These are phyloP conservation scores for Melampsora americana DNA, from an alignment of 1,284 basidiomycete genomes.

Conservation along the genomic window DNA sequence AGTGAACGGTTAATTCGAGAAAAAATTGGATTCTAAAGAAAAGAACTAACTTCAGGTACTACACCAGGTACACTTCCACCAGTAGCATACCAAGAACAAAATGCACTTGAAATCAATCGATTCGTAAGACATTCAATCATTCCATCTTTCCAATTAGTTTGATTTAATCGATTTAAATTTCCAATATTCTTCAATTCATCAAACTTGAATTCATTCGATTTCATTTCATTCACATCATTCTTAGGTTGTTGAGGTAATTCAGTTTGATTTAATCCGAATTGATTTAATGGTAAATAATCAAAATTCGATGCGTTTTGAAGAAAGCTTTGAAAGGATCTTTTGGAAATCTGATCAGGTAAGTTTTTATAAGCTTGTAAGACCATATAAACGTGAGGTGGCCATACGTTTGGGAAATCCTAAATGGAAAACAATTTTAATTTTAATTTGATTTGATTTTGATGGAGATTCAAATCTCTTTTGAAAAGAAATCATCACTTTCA, in stretches of 20 bases:
- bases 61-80: constrained; percentile 72
- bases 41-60: constrained; percentile 52
- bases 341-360: constrained; percentile 67
- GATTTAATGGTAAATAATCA: constrained; percentile 67
- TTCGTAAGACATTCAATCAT: constrained; percentile 62
- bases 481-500: too few relatives aligned
- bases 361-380: constrained; percentile 71
- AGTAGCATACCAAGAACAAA: constrained; percentile 80
- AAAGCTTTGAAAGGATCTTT: constrained; percentile 59
- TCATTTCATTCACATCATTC: constrained; percentile 29
- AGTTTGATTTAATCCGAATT: constrained; percentile 67
- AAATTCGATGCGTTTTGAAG: constrained; percentile 62
- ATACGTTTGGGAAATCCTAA: constrained; percentile 56
- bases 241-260: constrained; percentile 67
- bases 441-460: too few relatives aligned
- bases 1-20: too few relatives aligned
- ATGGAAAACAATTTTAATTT: too few relatives aligned
- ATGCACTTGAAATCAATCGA: constrained; percentile 72
- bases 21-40: too few relatives aligned
- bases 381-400: constrained; percentile 70
- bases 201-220: constrained; percentile 57
- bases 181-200: constrained; percentile 69
- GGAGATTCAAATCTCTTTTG: too few relatives aligned
- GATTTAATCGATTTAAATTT: constrained; percentile 46
- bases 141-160: constrained; percentile 69